A percentile compares a stretch with the other conserved stretches of the same genome.
Evolutionary conservation across 2,329 filamentous ascomycete genomes (phyloP).

Genomic region (Chalaropsis thielavioides): DNA sequence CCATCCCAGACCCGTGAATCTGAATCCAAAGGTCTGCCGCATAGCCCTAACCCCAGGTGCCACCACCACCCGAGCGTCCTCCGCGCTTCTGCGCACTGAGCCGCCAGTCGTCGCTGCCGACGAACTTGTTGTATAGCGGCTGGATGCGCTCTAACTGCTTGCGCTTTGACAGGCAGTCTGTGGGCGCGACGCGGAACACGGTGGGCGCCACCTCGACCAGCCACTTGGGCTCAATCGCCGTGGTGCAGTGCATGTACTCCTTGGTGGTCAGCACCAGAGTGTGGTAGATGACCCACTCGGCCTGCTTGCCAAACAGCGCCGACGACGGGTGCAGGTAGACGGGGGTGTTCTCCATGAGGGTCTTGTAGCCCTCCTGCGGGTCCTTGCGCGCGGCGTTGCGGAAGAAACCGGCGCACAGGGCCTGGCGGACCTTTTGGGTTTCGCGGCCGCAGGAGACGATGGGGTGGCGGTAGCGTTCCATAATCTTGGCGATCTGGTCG

Average conservation of each 20-base stretch:
- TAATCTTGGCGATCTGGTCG: constrained; percentile 82
- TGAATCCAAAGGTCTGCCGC: not conserved
- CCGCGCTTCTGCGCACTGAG: constrained; percentile 74
- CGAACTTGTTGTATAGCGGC: constrained; percentile 86
- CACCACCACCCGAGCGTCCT: constrained; percentile 67
- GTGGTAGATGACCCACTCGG: constrained; percentile 93
- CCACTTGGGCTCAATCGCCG: constrained; percentile 84
- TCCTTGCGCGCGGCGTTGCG: constrained; percentile 89
- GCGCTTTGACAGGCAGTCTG: constrained; percentile 72
- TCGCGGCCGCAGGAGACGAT: constrained; percentile 76
- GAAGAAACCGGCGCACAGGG: constrained; percentile 89
- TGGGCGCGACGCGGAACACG: constrained; percentile 94
- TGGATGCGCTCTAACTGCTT: constrained; percentile 92
- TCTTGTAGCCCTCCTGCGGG: constrained; percentile 94
- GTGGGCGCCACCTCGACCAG: constrained; percentile 94
- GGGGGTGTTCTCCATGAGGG: constrained; percentile 83
- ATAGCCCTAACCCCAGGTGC: constrained; percentile 67
- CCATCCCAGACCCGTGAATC: not conserved
- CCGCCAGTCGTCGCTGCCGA: constrained; percentile 87
- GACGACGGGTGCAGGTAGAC: constrained; percentile 90
- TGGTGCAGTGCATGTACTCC: constrained; percentile 96
- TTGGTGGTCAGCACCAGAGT: constrained; percentile 82
- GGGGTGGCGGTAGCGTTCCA: constrained; percentile 75
- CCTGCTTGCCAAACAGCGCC: constrained; percentile 85
- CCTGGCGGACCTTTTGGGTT: constrained; percentile 74